Evolutionary conservation across 306 rosid species (phyloP), one percentile per base, ranked within the genome.

Genomic region (Malus sylvestris): DNA sequence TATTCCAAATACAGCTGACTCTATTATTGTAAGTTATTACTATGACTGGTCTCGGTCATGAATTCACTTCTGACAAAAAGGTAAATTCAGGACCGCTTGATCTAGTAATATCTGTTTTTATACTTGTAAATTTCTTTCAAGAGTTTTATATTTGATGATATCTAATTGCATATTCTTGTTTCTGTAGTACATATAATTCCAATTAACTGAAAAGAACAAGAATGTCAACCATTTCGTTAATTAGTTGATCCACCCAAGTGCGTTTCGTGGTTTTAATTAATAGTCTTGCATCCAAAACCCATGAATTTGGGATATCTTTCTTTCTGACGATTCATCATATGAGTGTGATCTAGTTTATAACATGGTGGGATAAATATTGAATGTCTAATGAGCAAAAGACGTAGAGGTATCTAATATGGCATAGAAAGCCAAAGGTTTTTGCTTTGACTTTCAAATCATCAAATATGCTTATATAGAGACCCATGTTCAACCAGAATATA

Each of bases 31-130:
- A 25, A 88, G 97, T 76, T 52, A 88, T 89, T 95, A 92, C 88
- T 74, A 85, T 78, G 95, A 88, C 23, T 92, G 99, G 99, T 87
- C 90, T 78, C 79, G 90, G 72, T 81, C 99, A 95, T 58, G 95
- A 92, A 69, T 81, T 92, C 77, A 95, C 99, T 78, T 97, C 97
- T 59, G 89, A 95, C 78, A 92, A 95, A 85, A 95, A 91, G 83
- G 97, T 97, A n/a, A 95, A 95, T 81, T 95, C 99, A 27, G 99
- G 99, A 68, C 99, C 97, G 35, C 93, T 95, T 80, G 93, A 95
- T 86, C 97, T 90, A 96, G 99, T 95, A 80, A 73, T 68, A 11
- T 55, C 45, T 67, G 10, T 58, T 32, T 49, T 20, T 27, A 10
- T 14, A 33, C 40, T 9, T 59, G 76, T 11, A 11, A 30, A 33